phyloP scores from a whole-genome alignment of 345 rosid species.

The Eucalyptus sp. region DNA sequence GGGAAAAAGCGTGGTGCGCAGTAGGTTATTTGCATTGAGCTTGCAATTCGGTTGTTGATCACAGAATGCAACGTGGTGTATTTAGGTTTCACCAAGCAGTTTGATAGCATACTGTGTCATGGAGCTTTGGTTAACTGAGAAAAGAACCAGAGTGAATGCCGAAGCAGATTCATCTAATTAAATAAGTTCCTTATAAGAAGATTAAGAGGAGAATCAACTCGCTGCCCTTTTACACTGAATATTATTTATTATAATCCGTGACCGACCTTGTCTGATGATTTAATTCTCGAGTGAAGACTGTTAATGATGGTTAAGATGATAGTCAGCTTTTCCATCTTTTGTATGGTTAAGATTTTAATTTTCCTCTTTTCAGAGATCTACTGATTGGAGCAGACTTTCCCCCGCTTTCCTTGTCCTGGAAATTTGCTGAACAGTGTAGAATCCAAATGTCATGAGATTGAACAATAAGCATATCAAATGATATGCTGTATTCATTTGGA shows the following conservation, averaged over 20 bases:
- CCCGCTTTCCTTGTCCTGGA: too few relatives aligned
- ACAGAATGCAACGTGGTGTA: not conserved
- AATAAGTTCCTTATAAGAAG: not conserved
- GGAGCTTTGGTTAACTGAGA: not conserved
- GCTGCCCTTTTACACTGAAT: not conserved
- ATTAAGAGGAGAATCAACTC: not conserved
- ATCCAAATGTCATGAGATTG: not conserved
- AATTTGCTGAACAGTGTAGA: not conserved
- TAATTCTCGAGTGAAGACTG: too few relatives aligned
- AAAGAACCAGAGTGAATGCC: not conserved
- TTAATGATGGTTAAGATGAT: too few relatives aligned
- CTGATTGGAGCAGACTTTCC: too few relatives aligned
- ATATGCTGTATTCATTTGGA: not conserved
- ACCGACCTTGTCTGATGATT: too few relatives aligned
- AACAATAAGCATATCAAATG: not conserved
- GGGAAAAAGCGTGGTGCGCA: not conserved
- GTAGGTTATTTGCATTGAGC: not conserved
- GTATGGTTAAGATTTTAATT: too few relatives aligned
- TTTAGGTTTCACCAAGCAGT: not conserved
- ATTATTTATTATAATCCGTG: too few relatives aligned
- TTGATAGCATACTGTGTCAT: not conserved
- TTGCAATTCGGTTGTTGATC: not conserved
- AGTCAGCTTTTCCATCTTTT: not conserved
- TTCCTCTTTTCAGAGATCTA: too few relatives aligned
- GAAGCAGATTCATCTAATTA: not conserved